These are phyloP conservation scores for Coccomyxa subellipsoidea DNA, from an alignment of 163 green algal genomes.

Conservation along the genomic window DNA sequence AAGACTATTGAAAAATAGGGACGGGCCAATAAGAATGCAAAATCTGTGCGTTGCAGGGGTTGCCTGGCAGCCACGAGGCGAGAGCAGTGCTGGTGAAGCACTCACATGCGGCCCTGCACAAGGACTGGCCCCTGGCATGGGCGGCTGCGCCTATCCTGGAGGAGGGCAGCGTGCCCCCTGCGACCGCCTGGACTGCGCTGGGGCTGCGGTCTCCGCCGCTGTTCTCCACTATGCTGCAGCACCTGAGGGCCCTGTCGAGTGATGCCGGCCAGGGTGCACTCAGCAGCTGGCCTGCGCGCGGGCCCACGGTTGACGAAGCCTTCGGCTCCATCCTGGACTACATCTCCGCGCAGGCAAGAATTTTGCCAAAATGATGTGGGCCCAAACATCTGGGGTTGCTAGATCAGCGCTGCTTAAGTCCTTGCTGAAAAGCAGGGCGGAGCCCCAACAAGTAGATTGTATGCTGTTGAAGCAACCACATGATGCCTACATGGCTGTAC, in stretches of 20 bases:
- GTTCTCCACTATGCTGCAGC: slow-evolving; percentile 31
- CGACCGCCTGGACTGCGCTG: slow-evolving; percentile 28
- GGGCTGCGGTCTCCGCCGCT: slow-evolving; percentile 43
- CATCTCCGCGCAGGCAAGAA: background rate
- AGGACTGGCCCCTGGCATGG: slow-evolving; percentile 69
- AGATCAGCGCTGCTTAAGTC: no score
- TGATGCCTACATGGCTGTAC: no score
- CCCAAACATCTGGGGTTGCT: no score
- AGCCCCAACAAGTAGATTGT: no score
- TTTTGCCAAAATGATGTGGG: no score
- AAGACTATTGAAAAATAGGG: no score
- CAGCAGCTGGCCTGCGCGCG: slow-evolving; percentile 37
- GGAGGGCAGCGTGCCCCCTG: slow-evolving; percentile 19
- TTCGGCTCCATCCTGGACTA: slow-evolving; percentile 45
- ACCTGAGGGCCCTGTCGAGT: slow-evolving; percentile 38
- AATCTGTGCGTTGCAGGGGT: slow-evolving; percentile 31
- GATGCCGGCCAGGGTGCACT: slow-evolving; percentile 53
- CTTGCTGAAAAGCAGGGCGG: no score
- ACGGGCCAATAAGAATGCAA: no score
- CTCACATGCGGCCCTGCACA: slow-evolving; percentile 29
- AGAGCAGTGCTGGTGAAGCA: slow-evolving; percentile 23
- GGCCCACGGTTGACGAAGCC: slow-evolving; percentile 31
- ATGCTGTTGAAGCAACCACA: no score
- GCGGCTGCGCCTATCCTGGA: slow-evolving; percentile 39
- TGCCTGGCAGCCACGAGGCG: slow-evolving; percentile 29